These are phyloP conservation scores for Phylloporus scabripes DNA, from an alignment of 768 basidiomycete species.

Conservation along the genomic window DNA sequence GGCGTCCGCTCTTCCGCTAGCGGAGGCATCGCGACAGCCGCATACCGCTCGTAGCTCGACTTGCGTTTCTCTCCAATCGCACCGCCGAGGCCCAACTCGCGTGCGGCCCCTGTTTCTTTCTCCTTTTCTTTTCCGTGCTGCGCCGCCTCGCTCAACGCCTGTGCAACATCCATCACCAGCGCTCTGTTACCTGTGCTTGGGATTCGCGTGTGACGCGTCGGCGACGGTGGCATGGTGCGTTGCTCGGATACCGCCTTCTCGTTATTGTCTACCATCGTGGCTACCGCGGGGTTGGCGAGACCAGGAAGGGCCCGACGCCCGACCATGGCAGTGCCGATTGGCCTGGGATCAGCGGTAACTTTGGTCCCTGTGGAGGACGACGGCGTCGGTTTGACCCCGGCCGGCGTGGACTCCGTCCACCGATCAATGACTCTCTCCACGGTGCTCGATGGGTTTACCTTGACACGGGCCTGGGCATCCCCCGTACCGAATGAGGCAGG, in stretches of 20 bases:
- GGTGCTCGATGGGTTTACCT: not conserved
- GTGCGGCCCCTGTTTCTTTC: not conserved
- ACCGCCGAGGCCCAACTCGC: conserved; percentile 9
- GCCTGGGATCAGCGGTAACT: conserved; percentile 7
- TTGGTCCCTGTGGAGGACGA: conserved; percentile 1
- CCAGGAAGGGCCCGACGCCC: conserved; percentile 42
- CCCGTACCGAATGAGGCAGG: conserved; percentile 1
- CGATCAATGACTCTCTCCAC: conserved; percentile 24
- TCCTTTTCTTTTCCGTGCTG: conserved; percentile 8
- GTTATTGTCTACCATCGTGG: conserved; percentile 3
- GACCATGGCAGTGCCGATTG: conserved; percentile 25
- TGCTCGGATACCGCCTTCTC: conserved; percentile 5
- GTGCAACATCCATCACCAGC: conserved; percentile 76
- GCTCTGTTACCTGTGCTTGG: conserved; percentile 66
- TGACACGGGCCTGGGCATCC: conserved; percentile 3
- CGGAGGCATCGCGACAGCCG: conserved; percentile 56
- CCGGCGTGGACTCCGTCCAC: conserved; percentile 31
- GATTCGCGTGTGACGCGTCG: conserved; percentile 48
- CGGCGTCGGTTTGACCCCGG: conserved; percentile 27
- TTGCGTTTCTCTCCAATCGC: conserved; percentile 50
- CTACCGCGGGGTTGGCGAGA: conserved; percentile 22
- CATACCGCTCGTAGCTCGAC: conserved; percentile 65
- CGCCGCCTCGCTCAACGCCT: conserved; percentile 43
- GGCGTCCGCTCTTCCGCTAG: conserved; percentile 67
- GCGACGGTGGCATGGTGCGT: conserved; percentile 24